phyloP scores from a whole-genome alignment of 2,329 filamentous ascomycete species.

The Leptoxyphium fumago region DNA sequence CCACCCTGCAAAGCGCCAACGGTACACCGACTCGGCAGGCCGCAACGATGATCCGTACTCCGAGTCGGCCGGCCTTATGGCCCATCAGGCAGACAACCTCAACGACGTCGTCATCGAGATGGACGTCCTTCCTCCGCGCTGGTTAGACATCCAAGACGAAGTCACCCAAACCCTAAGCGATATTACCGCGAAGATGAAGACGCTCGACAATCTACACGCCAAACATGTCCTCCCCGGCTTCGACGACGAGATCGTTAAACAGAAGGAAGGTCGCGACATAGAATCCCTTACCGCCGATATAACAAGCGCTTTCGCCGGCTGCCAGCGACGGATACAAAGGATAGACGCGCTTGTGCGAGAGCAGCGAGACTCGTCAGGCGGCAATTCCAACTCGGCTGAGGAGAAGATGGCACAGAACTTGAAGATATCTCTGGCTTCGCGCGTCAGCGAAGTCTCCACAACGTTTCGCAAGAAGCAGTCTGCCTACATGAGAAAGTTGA shows the following conservation, averaged over 20 bases:
- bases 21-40: conserved; percentile 33
- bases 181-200: conserved; percentile 69
- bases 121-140: conserved; percentile 87
- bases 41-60: conserved; percentile 16
- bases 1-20: conserved; percentile 69
- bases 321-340: conserved; percentile 74
- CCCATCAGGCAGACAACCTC: conserved; percentile 56
- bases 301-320: conserved; percentile 76
- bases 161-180: conserved; percentile 69
- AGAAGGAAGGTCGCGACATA: conserved; percentile 75
- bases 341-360: conserved; percentile 81
- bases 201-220: conserved; percentile 83
- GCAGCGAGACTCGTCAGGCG: conserved; percentile 45
- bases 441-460: conserved; percentile 84
- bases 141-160: conserved; percentile 91
- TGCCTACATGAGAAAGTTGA: conserved; percentile 61
- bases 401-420: conserved; percentile 95
- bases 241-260: conserved; percentile 84
- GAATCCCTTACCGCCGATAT: conserved; percentile 82
- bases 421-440: conserved; percentile 73
- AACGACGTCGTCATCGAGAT: conserved; percentile 96
- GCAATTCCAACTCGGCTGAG: conserved; percentile 64
- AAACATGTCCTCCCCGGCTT: conserved; percentile 95
- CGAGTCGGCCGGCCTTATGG: conserved; percentile 71
- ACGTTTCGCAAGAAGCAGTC: conserved; percentile 95